phyloP scores from a whole-genome alignment of 208 protist species.

The Sergeia podlipaevii region DNA sequence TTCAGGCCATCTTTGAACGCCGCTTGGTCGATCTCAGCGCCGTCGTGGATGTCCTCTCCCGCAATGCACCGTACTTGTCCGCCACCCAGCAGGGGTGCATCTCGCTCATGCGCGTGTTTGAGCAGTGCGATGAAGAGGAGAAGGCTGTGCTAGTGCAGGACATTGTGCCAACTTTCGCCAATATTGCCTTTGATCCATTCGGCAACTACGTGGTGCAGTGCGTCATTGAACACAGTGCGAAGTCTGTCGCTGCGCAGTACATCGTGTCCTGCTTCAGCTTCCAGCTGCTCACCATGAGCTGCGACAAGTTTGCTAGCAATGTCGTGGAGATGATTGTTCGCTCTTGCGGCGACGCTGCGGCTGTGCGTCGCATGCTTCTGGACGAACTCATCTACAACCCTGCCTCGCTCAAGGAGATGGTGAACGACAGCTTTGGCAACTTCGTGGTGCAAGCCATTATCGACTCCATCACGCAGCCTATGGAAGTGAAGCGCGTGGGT shows the following conservation, averaged over 20 bases:
- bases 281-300: conserved; percentile 70
- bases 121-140: conserved; percentile 48
- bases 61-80: conserved; percentile 72
- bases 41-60: conserved; percentile 56
- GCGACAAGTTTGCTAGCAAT: conserved; percentile 84
- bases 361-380: conserved; percentile 57
- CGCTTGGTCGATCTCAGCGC: conserved; percentile 47
- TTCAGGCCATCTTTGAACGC: conserved; percentile 76
- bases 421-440: conserved; percentile 81
- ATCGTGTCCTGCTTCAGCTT: conserved; percentile 45
- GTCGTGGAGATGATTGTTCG: conserved; percentile 81
- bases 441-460: conserved; percentile 84
- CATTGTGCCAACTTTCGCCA: conserved; percentile 57
- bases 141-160: conserved; percentile 54
- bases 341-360: conserved; percentile 51
- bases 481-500: conserved; percentile 61
- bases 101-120: conserved; percentile 81
- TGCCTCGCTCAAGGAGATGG: conserved; percentile 64
- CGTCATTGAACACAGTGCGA: conserved; percentile 67
- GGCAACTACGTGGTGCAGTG: conserved; percentile 92
- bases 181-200: conserved; percentile 73
- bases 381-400: conserved; percentile 85
- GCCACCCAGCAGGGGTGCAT: conserved; percentile 88
- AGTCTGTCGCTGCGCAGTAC: conserved; percentile 56
- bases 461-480: conserved; percentile 33